Evolutionary conservation across 331 rosid species (phyloP), one percentile per base, ranked within the genome.

Genomic region (Erythrophleum ivorense): DNA sequence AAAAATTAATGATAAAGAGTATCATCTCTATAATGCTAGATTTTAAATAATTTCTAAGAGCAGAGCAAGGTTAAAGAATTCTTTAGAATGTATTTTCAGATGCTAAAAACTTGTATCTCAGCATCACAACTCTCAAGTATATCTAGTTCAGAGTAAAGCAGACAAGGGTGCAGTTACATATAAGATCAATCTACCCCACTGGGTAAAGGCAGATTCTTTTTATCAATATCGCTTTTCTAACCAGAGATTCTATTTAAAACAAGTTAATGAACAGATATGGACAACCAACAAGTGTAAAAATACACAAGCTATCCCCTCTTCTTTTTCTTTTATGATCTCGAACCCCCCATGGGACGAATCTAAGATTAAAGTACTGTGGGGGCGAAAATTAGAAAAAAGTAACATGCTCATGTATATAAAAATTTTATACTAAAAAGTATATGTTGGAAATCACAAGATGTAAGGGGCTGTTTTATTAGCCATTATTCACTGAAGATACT

Each of bases 111-210:
- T 16, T 66, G 72, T 9, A 66, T 36, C n/a, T 18, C 46, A 40
- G 50, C 72, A 66, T 38, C 72, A 40, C 33, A 40, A 21, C 8
- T 15, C 72, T 73, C 33, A 54, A 18, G 65, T 38, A 73, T 54
- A 18, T 40, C 18, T 34, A 14, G 34, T 2, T n/a, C 24, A 24
- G 34, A 29, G 24, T 10, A 73, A 36, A 15, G 18, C 11, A 55
- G 9, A 54, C n/a, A 73, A 53, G 11, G 38, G 2, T 3, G 2
- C 19, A 3, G 21, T 41, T 18, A 4, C 8, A 41, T 31, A 33
- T 63, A 41, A n/a, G 16, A 68, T 41, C 53, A 40, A 66, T 16
- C 2, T 16, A 16, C 8, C 48, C 46, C 10, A 16, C 49, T 18
- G 16, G 36, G 19, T 55, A 36, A 36, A 74, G 67, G 52, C 36